Base-by-base conservation (phyloP, 148 eudicot species). In the Amaranthus cruentus region DNA sequence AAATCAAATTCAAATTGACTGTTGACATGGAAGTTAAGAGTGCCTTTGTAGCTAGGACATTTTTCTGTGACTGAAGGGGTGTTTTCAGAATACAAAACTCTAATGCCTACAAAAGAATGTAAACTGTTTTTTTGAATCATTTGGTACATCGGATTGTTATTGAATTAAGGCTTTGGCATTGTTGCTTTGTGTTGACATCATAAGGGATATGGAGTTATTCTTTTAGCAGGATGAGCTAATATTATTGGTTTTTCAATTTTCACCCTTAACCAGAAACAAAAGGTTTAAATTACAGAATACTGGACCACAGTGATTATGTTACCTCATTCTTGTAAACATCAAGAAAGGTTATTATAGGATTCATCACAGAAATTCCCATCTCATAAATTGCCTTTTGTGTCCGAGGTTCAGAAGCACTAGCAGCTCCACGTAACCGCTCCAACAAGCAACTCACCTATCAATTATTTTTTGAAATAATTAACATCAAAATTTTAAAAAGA, bases 391-490 rank as follows among this genome's bases (percentile, higher is more conserved):
- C 97, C 81, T 84, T 90, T 79, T 88, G 97, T 53, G 89, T 91
- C 73, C 93, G 87, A 79, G 98, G 93, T 81, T 95, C 97, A 67
- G 93, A 85, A 61, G 96, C 98, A 84, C 91, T 82, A 64, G 97
- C 90, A 85, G 87, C 92, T 77, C 98, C 98, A 80, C 96, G 94
- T 77, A 95, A 89, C 62, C 98, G 90, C 80, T 95, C 98, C 81
- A 91, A 81, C 80, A 91, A 80, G 87, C 97, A 95, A 74, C 86
- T 87, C 67, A 91, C 89, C 98, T 95, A 79, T 65, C 58, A 66
- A 61, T 80, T 51, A 28, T 28, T 28, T 28, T 28, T 28, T 28
- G 38, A 28, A 28, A 72, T 72, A 28, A 47, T 10, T 21, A 18
- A 67, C 18, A 50, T 68, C 11, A 66, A n/a, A 72, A 21, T 49